Conservation (phyloP, 2,329 filamentous ascomycete genomes). For the Exophiala viscosa region DNA sequence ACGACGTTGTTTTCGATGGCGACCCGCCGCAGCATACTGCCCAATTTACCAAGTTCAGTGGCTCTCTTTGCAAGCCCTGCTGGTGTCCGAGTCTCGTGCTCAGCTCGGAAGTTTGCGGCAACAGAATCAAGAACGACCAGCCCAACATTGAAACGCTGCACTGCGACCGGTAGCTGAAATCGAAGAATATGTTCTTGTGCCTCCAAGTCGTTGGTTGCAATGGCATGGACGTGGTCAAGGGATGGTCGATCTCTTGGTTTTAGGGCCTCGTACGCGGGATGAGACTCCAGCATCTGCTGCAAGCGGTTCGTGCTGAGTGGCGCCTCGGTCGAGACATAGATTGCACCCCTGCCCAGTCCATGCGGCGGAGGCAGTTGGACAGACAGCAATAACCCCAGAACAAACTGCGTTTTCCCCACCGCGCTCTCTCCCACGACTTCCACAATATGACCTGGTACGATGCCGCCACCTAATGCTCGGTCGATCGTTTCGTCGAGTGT, state of each 20-base stretch:
- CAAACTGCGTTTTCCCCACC: conserved; percentile 90
- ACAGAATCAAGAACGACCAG: conserved; percentile 87
- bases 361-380: conserved; percentile 73
- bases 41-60: conserved; percentile 69
- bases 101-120: conserved; percentile 90
- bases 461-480: conserved; percentile 67
- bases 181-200: conserved; percentile 91
- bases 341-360: conserved; percentile 67
- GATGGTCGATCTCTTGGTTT: conserved; percentile 52
- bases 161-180: conserved; percentile 85
- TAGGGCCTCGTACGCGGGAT: conserved; percentile 57
- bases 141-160: conserved; percentile 70
- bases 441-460: conserved; percentile 75
- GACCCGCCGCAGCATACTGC: conserved; percentile 69
- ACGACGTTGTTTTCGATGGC: conserved; percentile 72
- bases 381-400: conserved; percentile 77
- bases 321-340: conserved; percentile 94
- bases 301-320: conserved; percentile 78
- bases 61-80: conserved; percentile 67
- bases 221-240: conserved; percentile 72
- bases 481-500: conserved; percentile 76
- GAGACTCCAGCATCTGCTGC: conserved; percentile 67
- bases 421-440: conserved; percentile 90
- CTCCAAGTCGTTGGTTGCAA: conserved; percentile 83
- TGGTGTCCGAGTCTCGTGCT: conserved; percentile 51